Conservation (phyloP, 2,329 filamentous ascomycete genomes). For the Ampelomyces quisqualis region DNA sequence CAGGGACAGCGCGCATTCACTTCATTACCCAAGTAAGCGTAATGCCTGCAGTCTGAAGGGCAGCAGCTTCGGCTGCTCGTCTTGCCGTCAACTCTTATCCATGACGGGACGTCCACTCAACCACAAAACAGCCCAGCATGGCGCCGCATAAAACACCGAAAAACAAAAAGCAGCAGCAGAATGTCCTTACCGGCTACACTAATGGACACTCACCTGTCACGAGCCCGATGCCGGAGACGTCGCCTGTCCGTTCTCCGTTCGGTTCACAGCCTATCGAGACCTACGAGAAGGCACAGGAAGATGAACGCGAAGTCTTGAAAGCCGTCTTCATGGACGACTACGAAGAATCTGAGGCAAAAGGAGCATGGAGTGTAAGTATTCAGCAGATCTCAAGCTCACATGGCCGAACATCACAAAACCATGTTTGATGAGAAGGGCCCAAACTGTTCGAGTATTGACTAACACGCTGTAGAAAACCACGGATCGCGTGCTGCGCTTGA, state of each 20-base stretch:
- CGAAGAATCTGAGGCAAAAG: conserved; percentile 67
- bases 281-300: conserved; percentile 81
- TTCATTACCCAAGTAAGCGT: conserved; percentile 13
- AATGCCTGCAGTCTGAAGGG: conserved; percentile 47
- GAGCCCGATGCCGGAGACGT: conserved; percentile 31
- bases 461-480: conserved; percentile 64
- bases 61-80: conserved; percentile 52
- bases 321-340: conserved; percentile 93
- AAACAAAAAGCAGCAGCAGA: conserved; percentile 40
- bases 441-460: not conserved
- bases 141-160: conserved; percentile 50
- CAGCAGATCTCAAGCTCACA: no score
- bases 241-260: conserved; percentile 36
- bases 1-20: conserved; percentile 18
- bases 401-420: no score
- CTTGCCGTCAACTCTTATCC: conserved; percentile 36
- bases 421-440: not conserved
- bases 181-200: conserved; percentile 36
- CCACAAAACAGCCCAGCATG: conserved; percentile 46
- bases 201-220: conserved; percentile 21
- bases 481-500: conserved; percentile 78
- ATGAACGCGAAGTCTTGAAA: conserved; percentile 81
- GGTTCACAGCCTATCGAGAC: conserved; percentile 51
- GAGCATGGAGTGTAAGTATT: conserved; percentile 78
- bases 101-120: conserved; percentile 38